A percentile compares a stretch with the other conserved stretches of the same genome.
Conservation (phyloP, 768 basidiomycete species). For the Leccinum barrowsii region DNA sequence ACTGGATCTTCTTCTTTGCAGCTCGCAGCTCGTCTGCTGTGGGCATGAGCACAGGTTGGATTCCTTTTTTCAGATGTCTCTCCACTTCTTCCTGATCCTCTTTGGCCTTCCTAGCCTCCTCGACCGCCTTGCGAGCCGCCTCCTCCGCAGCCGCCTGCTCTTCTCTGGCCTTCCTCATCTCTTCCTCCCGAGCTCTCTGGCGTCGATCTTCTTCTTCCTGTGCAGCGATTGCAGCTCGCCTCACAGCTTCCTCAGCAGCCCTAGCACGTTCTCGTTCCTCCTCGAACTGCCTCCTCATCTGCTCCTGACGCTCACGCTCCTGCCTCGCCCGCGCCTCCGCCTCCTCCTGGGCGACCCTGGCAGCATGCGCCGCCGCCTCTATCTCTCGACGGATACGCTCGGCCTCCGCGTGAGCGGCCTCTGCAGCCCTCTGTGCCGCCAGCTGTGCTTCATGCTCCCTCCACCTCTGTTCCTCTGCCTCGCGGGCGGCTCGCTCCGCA, state of each 20-base stretch:
- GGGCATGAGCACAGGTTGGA: conserved; percentile 30
- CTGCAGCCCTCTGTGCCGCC: conserved; percentile 22
- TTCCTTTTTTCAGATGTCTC: conserved; percentile 22
- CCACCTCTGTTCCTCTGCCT: conserved; percentile 17
- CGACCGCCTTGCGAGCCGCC: conserved; percentile 20
- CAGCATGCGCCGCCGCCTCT: conserved; percentile 24
- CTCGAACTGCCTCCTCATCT: conserved; percentile 15
- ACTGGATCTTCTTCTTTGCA: conserved; percentile 24
- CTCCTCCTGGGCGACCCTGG: conserved; percentile 17
- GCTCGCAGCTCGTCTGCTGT: conserved; percentile 24
- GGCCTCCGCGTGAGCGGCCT: conserved; percentile 21
- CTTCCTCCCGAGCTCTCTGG: conserved; percentile 19
- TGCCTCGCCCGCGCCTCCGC: conserved; percentile 26
- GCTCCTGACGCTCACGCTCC: conserved; percentile 22
- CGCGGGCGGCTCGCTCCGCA: conserved; percentile 21
- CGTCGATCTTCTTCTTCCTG: conserved; percentile 24
- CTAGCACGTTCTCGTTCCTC: conserved; percentile 18
- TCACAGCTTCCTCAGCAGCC: conserved; percentile 23
- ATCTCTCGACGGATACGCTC: conserved; percentile 19
- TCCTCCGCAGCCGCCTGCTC: conserved; percentile 22
- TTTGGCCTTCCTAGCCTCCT: conserved; percentile 22
- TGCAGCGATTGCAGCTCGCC: conserved; percentile 21
- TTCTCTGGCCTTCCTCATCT: conserved; percentile 13
- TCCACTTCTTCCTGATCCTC: conserved; percentile 22
- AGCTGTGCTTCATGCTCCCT: conserved; percentile 15